Base-by-base conservation (phyloP, 2,329 filamentous ascomycete species). In the Penicillium nordicum region DNA sequence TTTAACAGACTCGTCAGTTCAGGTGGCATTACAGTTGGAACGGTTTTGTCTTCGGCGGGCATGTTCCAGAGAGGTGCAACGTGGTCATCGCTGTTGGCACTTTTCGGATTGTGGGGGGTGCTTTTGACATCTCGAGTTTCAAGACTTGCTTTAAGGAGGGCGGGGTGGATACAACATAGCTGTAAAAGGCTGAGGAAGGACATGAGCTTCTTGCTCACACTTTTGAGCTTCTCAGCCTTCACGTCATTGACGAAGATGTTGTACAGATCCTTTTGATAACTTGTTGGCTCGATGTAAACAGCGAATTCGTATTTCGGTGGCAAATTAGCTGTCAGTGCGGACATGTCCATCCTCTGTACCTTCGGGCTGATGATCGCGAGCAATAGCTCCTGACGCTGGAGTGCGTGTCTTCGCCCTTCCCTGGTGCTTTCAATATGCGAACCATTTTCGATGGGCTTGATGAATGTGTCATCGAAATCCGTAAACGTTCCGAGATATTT, bases 281-380 rank as follows among this genome's bases (percentile, higher is more conserved):
- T 65, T 0, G 88, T 90, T 11, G 94, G 76, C 7, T 87, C 84
- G 6, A 96, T 78, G 3, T 82, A 88, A 51, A 97, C 82, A 30
- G 95, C 83, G 67, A 93, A 96, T 68, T 97, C 92, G 8, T 82
- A 83, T 70, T 96, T 97, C 0, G 79, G 76, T 3, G 89, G 89
- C 42, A 96, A 77, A 38, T 86, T 84, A 12, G 85, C 78, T 59
- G 82, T 81, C 42, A 96, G 77, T 5, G 82, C 84, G 2, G 82
- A 81, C 58, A 91, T 87, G 49, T 89, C 90, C 8, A 83, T 84
- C 29, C 92, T 84, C 66, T 92, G 80, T 16, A 96, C 85, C 72
- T 95, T 95, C 6, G 90, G 88, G 1, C 82, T 83, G 23, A 96
- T 84, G 42, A 88, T 86, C 25, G 81, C 74, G 63, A 89, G 90